Evolutionary conservation across 176 grass and related monocot genomes (phyloP).

Genomic region (Eleusine coracana): DNA sequence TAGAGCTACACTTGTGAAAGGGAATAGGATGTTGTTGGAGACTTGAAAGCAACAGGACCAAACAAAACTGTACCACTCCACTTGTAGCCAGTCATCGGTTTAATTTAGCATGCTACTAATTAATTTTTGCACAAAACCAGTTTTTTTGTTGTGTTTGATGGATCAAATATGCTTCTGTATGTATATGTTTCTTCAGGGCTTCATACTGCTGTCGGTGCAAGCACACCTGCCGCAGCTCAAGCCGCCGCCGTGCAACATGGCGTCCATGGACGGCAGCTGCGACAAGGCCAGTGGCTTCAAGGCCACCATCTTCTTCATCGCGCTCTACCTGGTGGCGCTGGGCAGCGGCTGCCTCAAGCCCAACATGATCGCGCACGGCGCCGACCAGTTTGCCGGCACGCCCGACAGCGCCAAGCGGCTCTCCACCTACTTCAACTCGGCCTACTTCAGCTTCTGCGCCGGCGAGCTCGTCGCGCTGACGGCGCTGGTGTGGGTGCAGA

Average conservation of each 20-base stretch:
- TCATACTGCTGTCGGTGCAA: conserved; percentile 88
- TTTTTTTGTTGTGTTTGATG: not conserved
- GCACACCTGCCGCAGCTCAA: conserved; percentile 94
- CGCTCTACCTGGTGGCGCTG: conserved; percentile 90
- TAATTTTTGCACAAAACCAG: not conserved
- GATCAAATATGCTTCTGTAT: no score
- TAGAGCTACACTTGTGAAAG: conserved; percentile 8
- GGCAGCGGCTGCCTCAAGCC: conserved; percentile 97
- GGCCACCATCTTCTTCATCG: conserved; percentile 71
- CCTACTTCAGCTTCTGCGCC: conserved; percentile 96
- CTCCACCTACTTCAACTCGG: conserved; percentile 97
- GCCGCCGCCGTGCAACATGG: conserved; percentile 87
- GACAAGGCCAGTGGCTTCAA: conserved; percentile 66
- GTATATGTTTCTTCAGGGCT: conserved; percentile 54
- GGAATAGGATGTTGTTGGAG: conserved; percentile 10
- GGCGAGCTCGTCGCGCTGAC: conserved; percentile 90
- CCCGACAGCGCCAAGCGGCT: conserved; percentile 56
- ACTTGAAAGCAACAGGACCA: conserved; percentile 33
- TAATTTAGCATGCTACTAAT: not conserved
- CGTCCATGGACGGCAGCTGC: conserved; percentile 55
- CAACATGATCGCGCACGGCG: conserved; percentile 98
- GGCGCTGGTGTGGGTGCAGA: conserved; percentile 94
- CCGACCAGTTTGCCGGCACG: conserved; percentile 66
- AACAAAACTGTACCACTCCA: not conserved
- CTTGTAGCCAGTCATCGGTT: not conserved